Conservation (phyloP, 805 yeast species). For the Candida berthetii region DNA sequence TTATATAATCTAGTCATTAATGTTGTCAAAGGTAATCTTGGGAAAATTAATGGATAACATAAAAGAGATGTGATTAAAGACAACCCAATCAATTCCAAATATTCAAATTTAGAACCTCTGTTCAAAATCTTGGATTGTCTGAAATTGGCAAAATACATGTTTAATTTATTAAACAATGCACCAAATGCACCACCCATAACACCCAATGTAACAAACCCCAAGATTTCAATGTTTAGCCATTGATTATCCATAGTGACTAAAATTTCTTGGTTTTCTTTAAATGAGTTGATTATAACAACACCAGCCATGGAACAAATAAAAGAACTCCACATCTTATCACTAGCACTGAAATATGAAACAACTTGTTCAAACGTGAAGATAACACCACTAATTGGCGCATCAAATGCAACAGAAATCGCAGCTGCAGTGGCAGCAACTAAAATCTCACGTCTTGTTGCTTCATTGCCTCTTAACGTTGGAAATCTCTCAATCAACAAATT, state of each 20-base stretch:
- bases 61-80: constrained; percentile 46
- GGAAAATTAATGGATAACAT: constrained; percentile 48
- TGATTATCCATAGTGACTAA: constrained; percentile 64
- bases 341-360: constrained; percentile 56
- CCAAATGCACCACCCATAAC: constrained; percentile 67
- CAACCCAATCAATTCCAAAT: constrained; percentile 42
- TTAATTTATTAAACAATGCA: constrained; percentile 40
- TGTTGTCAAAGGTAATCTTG: constrained; percentile 49
- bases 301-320: constrained; percentile 76
- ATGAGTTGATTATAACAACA: constrained; percentile 49
- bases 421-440: constrained; percentile 74
- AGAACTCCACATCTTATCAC: constrained; percentile 73
- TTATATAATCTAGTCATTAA: constrained; percentile 57
- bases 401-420: constrained; percentile 81
- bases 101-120: constrained; percentile 23
- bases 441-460: constrained; percentile 60
- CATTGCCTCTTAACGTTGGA: constrained; percentile 31
- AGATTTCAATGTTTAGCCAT: constrained; percentile 66
- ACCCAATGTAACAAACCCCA: constrained; percentile 72
- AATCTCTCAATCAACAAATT: constrained; percentile 27
- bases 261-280: constrained; percentile 43
- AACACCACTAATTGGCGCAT: constrained; percentile 86
- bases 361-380: constrained; percentile 68
- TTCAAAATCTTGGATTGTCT: constrained; percentile 19
- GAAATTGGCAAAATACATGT: constrained; percentile 33